Evolutionary conservation across 177 flowering plant genomes (phyloP).

Genomic region (Vitis hybrid): DNA sequence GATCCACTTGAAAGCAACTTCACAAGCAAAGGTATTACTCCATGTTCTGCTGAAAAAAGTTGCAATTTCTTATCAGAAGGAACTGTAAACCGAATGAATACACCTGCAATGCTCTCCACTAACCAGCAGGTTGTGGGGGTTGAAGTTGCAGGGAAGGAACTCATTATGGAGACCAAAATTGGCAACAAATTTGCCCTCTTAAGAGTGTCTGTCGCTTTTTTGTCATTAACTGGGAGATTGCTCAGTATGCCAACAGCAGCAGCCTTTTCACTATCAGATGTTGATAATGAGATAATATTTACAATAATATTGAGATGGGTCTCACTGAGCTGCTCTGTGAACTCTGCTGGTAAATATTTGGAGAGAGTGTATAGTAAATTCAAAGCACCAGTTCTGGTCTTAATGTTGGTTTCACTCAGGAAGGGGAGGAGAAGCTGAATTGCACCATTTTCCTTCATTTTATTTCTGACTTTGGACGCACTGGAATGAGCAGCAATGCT

Average conservation of each 20-base stretch:
- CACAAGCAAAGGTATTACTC: conserved; percentile 62
- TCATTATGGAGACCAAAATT: conserved; percentile 41
- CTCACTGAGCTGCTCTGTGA: conserved; percentile 56
- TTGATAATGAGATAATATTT: conserved; percentile 43
- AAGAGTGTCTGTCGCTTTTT: conserved; percentile 52
- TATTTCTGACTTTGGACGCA: conserved; percentile 57
- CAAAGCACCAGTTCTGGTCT: conserved; percentile 52
- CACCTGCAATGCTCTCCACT: conserved; percentile 51
- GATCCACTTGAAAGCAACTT: conserved; percentile 63
- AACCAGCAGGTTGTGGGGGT: conserved; percentile 23
- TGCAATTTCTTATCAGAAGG: conserved; percentile 73
- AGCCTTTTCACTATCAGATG: conserved; percentile 52
- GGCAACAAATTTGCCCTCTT: conserved; percentile 50
- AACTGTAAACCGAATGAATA: conserved; percentile 62
- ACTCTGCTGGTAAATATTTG: conserved; percentile 50
- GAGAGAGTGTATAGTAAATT: conserved; percentile 59
- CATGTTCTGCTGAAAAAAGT: conserved; percentile 52
- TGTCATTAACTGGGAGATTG: conserved; percentile 54
- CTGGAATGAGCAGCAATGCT: conserved; percentile 58
- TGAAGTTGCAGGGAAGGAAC: conserved; percentile 19
- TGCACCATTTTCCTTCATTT: conserved; percentile 72
- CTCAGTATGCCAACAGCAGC: conserved; percentile 62
- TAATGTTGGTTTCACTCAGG: conserved; percentile 39
- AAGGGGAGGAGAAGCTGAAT: conserved; percentile 72
- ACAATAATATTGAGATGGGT: conserved; percentile 35